A percentile compares a stretch with the other conserved stretches of the same genome.
These are phyloP conservation scores for Pythium apleroticum DNA, from an alignment of 352 stramenopile genomes.

Conservation along the genomic window DNA sequence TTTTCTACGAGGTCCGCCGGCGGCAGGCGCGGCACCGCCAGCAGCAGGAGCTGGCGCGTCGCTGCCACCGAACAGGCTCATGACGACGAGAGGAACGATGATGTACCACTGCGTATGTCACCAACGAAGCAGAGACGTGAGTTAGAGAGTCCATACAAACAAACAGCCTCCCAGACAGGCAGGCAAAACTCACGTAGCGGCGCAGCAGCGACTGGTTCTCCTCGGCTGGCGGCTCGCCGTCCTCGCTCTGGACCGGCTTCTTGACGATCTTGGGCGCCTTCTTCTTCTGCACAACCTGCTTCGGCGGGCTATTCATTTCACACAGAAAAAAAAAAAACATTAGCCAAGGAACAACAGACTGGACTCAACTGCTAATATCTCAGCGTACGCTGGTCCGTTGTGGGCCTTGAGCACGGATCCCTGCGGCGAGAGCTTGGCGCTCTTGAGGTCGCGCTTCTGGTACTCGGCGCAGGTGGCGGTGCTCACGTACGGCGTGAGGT, in stretches of 20 bases:
- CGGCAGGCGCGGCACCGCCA: slow-evolving; percentile 26
- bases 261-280: slow-evolving; percentile 70
- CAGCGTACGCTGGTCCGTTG: slow-evolving; percentile 59
- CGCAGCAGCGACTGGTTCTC: slow-evolving; percentile 80
- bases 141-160: background rate
- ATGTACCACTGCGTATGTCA: slow-evolving; percentile 76
- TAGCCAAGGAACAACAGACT: too few relatives aligned
- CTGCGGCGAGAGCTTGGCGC: slow-evolving; percentile 54
- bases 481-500: slow-evolving; percentile 62
- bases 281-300: slow-evolving; percentile 60
- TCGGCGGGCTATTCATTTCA: slow-evolving; percentile 44
- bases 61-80: slow-evolving; percentile 66
- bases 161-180: background rate
- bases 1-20: slow-evolving; percentile 36
- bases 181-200: slow-evolving; percentile 73
- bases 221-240: slow-evolving; percentile 57
- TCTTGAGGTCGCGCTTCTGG: slow-evolving; percentile 59
- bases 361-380: too few relatives aligned
- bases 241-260: slow-evolving; percentile 59
- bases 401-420: slow-evolving; percentile 62
- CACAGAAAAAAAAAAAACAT: too few relatives aligned
- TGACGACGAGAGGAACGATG: slow-evolving; percentile 74
- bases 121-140: background rate
- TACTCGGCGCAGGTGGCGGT: slow-evolving; percentile 43
- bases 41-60: slow-evolving; percentile 37